A percentile compares a stretch with the other conserved stretches of the same genome.
Evolutionary conservation across 345 rosid species (phyloP).

Genomic region (Pelargonium nanum): DNA sequence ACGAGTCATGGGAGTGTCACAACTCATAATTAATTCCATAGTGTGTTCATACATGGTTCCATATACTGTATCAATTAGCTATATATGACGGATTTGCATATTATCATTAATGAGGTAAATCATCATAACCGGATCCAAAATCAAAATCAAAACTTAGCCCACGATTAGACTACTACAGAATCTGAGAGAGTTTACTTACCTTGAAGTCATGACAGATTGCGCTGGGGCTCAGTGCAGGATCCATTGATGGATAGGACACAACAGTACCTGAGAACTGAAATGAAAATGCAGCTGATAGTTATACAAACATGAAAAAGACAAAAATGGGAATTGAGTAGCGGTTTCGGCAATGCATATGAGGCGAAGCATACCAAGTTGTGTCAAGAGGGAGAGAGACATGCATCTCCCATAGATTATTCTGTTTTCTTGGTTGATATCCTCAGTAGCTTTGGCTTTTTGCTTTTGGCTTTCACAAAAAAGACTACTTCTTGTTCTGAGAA

Average conservation of each 20-base stretch:
- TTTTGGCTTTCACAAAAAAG: background rate
- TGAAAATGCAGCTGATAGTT: background rate
- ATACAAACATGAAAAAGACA: background rate
- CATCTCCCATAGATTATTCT: background rate
- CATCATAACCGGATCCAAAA: background rate
- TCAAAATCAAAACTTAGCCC: too few relatives aligned
- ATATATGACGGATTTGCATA: too few relatives aligned
- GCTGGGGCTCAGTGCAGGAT: slow-evolving; percentile 7
- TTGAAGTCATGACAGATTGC: slow-evolving; percentile 9
- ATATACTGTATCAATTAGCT: too few relatives aligned
- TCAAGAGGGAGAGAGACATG: background rate
- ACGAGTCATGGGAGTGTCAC: background rate
- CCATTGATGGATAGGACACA: slow-evolving; percentile 10
- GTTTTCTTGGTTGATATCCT: background rate
- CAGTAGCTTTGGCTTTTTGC: background rate
- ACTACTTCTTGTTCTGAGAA: background rate
- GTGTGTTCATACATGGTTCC: too few relatives aligned
- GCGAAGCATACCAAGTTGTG: background rate
- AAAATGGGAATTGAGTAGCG: background rate
- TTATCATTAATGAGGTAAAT: too few relatives aligned
- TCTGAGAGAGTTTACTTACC: slow-evolving; percentile 14
- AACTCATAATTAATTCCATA: too few relatives aligned
- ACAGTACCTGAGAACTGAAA: background rate
- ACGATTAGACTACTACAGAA: background rate
- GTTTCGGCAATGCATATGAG: background rate